These are phyloP conservation scores for Tuber borchii DNA, from an alignment of 495 filamentous ascomycete genomes.

Conservation along the genomic window DNA sequence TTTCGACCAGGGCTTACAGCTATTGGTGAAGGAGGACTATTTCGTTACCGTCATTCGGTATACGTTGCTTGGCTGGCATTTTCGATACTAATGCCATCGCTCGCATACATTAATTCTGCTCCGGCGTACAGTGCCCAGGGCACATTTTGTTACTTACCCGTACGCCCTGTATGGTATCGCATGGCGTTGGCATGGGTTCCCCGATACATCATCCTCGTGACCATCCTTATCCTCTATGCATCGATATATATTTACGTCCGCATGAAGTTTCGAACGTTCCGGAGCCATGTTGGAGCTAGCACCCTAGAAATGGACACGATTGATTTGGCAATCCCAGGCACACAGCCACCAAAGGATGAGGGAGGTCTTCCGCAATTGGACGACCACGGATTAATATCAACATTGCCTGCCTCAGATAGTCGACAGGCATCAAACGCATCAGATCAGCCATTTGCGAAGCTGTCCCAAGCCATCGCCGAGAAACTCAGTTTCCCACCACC, in stretches of 20 bases:
- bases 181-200: conserved; percentile 64
- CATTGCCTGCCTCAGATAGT: conserved; percentile 29
- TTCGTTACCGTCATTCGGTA: conserved; percentile 55
- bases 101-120: conserved; percentile 57
- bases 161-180: conserved; percentile 58
- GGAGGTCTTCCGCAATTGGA: conserved; percentile 35
- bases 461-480: conserved; percentile 35
- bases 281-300: conserved; percentile 39
- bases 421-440: conserved; percentile 40
- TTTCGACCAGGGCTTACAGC: conserved; percentile 49
- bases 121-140: conserved; percentile 55
- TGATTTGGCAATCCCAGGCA: conserved; percentile 31
- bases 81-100: conserved; percentile 53
- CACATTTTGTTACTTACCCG: conserved; percentile 61
- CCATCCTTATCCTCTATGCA: conserved; percentile 57
- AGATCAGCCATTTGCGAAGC: conserved; percentile 37
- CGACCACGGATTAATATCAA: conserved; percentile 40
- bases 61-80: conserved; percentile 53
- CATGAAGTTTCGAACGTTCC: conserved; percentile 45
- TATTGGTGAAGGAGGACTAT: conserved; percentile 55
- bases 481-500: conserved; percentile 40
- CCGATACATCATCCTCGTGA: conserved; percentile 59
- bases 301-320: conserved; percentile 40
- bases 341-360: conserved; percentile 24
- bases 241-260: conserved; percentile 63